Evolutionary conservation across 106 monocot genomes (phyloP).

Genomic region (Dioscorea zingiberensis): DNA sequence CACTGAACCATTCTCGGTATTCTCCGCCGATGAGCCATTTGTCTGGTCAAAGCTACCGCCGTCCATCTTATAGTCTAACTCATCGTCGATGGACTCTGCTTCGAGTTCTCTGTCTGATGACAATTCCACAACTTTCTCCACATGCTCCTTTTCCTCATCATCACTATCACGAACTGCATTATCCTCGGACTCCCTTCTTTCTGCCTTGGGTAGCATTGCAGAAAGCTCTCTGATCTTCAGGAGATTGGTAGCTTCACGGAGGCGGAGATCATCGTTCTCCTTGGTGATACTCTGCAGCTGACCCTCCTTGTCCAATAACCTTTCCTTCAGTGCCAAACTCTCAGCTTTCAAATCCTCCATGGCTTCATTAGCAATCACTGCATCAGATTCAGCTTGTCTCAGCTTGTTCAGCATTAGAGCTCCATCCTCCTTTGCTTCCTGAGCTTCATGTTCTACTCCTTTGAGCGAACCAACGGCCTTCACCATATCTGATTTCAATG

Average conservation of each 20-base stretch:
- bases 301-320: slow-evolving; percentile 46
- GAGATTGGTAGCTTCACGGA: slow-evolving; percentile 19
- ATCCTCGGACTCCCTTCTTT: slow-evolving; percentile 5
- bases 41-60: slow-evolving; percentile 17
- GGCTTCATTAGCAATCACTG: slow-evolving; percentile 10
- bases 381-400: slow-evolving; percentile 15
- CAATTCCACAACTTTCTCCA: slow-evolving; percentile 7
- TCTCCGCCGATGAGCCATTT: slow-evolving; percentile 18
- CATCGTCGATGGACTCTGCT: slow-evolving; percentile 31
- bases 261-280: slow-evolving; percentile 41
- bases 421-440: slow-evolving; percentile 22
- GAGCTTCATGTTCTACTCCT: slow-evolving; percentile 23
- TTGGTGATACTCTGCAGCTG: slow-evolving; percentile 52
- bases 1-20: slow-evolving; percentile 11
- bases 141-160: slow-evolving; percentile 11
- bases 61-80: slow-evolving; percentile 30
- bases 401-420: slow-evolving; percentile 13
- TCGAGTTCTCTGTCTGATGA: slow-evolving; percentile 24
- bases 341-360: slow-evolving; percentile 32
- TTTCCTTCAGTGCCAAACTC: slow-evolving; percentile 30
- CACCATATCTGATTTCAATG: slow-evolving; percentile 30
- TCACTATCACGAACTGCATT: slow-evolving; percentile 17
- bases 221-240: slow-evolving; percentile 26
- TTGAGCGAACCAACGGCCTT: slow-evolving; percentile 23
- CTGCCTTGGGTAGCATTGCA: slow-evolving; percentile 14